Percentiles rank a stretch among this genome's conserved stretches.
Conservation (phyloP, 805 yeast genomes). For the Ogataea glucozyma region DNA sequence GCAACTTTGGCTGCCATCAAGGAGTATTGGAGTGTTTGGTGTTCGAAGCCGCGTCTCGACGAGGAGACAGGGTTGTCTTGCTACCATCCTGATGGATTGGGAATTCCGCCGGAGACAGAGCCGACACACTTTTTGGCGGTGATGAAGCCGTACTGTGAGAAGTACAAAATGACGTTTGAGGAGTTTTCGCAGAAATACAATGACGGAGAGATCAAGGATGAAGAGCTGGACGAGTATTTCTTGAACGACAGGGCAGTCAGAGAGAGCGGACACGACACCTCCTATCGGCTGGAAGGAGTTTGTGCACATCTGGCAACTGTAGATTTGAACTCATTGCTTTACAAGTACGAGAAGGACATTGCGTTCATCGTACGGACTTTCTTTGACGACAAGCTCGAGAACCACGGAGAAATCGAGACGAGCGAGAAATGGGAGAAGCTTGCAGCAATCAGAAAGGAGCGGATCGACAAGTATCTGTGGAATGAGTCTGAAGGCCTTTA, state of each 20-base stretch:
- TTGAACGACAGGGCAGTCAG: conserved; percentile 92
- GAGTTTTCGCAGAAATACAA: conserved; percentile 74
- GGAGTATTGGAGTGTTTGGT: conserved; percentile 86
- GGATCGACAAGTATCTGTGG: conserved; percentile 77
- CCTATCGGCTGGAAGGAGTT: conserved; percentile 84
- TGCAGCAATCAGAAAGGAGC: conserved; percentile 54
- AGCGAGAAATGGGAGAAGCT: conserved; percentile 61
- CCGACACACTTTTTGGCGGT: conserved; percentile 79
- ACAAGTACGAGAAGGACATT: conserved; percentile 88
- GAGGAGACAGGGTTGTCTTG: conserved; percentile 75
- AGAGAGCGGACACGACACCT: conserved; percentile 95
- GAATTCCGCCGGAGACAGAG: conserved; percentile 98
- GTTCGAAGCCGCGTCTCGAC: conserved; percentile 70
- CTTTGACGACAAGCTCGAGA: conserved; percentile 51
- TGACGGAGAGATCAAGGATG: conserved; percentile 62
- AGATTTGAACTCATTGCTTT: conserved; percentile 81
- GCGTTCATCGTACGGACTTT: conserved; percentile 57
- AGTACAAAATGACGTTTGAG: conserved; percentile 55
- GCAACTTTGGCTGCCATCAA: conserved; percentile 78
- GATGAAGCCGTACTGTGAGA: conserved; percentile 65
- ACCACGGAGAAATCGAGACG: conserved; percentile 44
- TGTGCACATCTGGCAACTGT: conserved; percentile 90
- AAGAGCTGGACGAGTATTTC: conserved; percentile 84
- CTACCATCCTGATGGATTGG: conserved; percentile 85
- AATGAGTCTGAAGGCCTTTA: conserved; percentile 74